These are phyloP conservation scores for Hirsutella thompsonii DNA, from an alignment of 2,329 filamentous ascomycete genomes.

Conservation along the genomic window DNA sequence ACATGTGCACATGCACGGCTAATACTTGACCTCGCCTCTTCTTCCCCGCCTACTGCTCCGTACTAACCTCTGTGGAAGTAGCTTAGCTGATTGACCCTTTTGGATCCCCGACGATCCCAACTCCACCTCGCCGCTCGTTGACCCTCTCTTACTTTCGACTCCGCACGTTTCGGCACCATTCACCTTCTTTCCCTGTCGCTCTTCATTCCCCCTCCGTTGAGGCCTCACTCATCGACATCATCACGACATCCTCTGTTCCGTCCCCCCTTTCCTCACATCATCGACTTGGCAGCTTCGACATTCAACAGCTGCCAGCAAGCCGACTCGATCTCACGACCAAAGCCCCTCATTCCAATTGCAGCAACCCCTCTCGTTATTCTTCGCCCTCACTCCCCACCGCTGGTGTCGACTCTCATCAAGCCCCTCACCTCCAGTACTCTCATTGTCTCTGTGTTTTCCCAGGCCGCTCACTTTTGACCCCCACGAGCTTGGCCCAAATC, in stretches of 20 bases:
- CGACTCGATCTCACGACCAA: background rate
- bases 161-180: constrained; percentile 1
- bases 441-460: background rate
- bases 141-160: constrained; percentile 1
- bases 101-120: constrained; percentile 1
- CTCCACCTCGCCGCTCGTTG: constrained; percentile 1
- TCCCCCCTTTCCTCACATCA: no score
- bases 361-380: background rate
- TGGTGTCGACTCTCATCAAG: no score
- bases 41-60: no score
- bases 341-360: background rate
- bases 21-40: no score
- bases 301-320: background rate
- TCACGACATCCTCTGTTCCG: background rate
- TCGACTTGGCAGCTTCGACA: no score
- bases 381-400: background rate
- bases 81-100: background rate
- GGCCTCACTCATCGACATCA: background rate
- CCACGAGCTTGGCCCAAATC: background rate
- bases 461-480: background rate
- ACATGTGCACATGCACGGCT: no score
- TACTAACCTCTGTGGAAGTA: no score
- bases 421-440: background rate
- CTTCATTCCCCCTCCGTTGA: background rate
- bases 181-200: background rate